Conservation (phyloP, 129 eudicot species). For the Sambucus nigra region DNA sequence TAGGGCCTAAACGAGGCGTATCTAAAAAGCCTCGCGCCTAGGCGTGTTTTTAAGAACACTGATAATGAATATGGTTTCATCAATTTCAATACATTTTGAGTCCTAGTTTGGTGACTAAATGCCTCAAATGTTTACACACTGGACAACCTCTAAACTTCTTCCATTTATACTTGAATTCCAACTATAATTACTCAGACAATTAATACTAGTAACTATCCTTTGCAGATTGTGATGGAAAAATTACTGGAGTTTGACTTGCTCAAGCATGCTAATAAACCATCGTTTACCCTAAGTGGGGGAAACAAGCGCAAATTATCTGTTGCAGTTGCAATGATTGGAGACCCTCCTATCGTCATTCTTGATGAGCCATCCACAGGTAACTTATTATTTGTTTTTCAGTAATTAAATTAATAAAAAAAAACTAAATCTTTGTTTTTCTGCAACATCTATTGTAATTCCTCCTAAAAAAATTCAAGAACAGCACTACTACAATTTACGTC, state of each 20-base stretch:
- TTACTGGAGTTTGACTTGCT: conserved; percentile 80
- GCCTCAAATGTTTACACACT: not conserved
- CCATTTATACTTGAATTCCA: not conserved
- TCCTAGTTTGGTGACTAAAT: conserved; percentile 1
- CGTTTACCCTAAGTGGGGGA: conserved; percentile 89
- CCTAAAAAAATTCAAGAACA: too few relatives aligned
- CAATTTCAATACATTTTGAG: too few relatives aligned
- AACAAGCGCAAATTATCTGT: conserved; percentile 94
- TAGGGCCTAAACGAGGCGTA: too few relatives aligned
- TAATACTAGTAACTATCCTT: conserved; percentile 15
- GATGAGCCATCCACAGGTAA: conserved; percentile 97
- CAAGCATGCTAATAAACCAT: conserved; percentile 78
- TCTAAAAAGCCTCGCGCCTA: too few relatives aligned
- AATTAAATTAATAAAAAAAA: too few relatives aligned
- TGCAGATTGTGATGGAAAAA: conserved; percentile 81
- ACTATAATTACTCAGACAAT: conserved; percentile 1
- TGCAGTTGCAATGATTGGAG: conserved; percentile 98
- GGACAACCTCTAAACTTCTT: not conserved
- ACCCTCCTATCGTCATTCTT: conserved; percentile 88
- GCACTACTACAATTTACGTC: too few relatives aligned
- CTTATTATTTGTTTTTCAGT: not conserved
- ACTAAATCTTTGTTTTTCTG: too few relatives aligned
- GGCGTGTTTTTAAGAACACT: too few relatives aligned
- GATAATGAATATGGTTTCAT: too few relatives aligned
- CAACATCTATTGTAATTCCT: too few relatives aligned